phyloP scores from a whole-genome alignment of 164 flowering plant genomes.

The Vitis vinifera region ASM3070453v1 NC_081811.1:1552501-1553000 shows the following conservation, averaged over 20 bases:
- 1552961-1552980: constrained; percentile 95
- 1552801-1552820: constrained; percentile 99
- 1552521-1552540: too few species aligned
- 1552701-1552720: constrained; percentile 75
- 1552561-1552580: too few species aligned
- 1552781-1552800: constrained; percentile 91
- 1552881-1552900: constrained; percentile 97
- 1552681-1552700: constrained; percentile 15
- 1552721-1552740: constrained; percentile 98
- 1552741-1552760: constrained; percentile 87
- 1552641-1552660: too few species aligned
- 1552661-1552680: too few species aligned
- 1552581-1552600: too few species aligned
- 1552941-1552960: constrained; percentile 82
- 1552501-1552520: too few species aligned
- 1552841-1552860: constrained; percentile 98
- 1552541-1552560: too few species aligned
- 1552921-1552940: constrained; percentile 97
- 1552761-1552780: constrained; percentile 76
- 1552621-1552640: too few species aligned
- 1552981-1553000: constrained; percentile 93
- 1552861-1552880: constrained; percentile 96
- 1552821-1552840: constrained; percentile 95
- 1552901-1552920: constrained; percentile 92
- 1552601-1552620: too few species aligned